Percentiles rank a stretch among this genome's conserved stretches.
Evolutionary conservation across 2,329 filamentous ascomycete genomes (phyloP).

Genomic region (Davidsoniella virescens): DNA sequence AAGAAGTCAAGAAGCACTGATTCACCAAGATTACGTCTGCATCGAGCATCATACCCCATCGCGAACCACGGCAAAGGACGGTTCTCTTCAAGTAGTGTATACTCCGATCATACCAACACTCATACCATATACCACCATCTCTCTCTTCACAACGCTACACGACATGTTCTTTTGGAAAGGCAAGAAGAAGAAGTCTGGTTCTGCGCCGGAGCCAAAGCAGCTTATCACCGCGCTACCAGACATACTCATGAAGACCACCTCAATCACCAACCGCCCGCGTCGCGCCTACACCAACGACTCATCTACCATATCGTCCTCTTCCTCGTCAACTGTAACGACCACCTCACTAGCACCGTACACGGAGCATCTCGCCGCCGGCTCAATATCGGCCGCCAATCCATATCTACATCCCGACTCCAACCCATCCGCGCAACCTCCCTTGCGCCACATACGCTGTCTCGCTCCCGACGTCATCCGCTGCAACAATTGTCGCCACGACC

Average conservation of each 20-base stretch:
- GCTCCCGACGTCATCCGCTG: slow-evolving; percentile 29
- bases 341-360: neutral
- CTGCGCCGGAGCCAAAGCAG: neutral
- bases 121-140: too few relatives aligned
- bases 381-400: neutral
- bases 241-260: neutral
- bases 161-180: slow-evolving; percentile 1
- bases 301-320: neutral
- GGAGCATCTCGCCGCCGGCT: neutral
- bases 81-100: too few relatives aligned
- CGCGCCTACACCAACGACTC: neutral
- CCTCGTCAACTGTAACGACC: neutral
- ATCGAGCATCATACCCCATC: too few relatives aligned
- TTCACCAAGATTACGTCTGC: too few relatives aligned
- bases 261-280: neutral
- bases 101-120: too few relatives aligned
- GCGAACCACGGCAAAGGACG: too few relatives aligned
- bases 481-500: slow-evolving; percentile 38
- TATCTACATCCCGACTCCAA: slow-evolving; percentile 9
- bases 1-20: too few relatives aligned
- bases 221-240: neutral
- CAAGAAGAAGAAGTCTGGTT: neutral
- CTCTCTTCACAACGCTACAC: neutral
- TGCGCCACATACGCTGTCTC: slow-evolving; percentile 15
- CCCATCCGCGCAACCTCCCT: slow-evolving; percentile 15